phyloP scores from a whole-genome alignment of 1,284 basidiomycete genomes.

The Leccinum ponderosum region DNA sequence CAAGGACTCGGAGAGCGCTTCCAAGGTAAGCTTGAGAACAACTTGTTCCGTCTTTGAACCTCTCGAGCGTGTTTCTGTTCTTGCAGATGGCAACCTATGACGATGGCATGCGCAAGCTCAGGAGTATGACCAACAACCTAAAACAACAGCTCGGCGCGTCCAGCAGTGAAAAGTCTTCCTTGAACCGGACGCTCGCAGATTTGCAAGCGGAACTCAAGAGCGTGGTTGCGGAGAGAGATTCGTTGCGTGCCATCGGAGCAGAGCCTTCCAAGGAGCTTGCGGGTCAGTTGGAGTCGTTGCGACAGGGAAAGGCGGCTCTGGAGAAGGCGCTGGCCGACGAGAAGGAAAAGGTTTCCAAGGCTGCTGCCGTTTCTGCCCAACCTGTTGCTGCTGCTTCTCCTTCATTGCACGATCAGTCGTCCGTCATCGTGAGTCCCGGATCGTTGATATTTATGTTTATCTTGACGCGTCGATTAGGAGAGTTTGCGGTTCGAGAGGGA shows the following conservation, averaged over 20 bases:
- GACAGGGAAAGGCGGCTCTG: slow-evolving; percentile 44
- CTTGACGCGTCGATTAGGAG: slow-evolving; percentile 41
- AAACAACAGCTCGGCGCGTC: slow-evolving; percentile 24
- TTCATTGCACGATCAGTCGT: slow-evolving; percentile 36
- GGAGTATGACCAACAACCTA: too few species aligned
- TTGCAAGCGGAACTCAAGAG: slow-evolving; percentile 36
- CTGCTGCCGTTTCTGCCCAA: slow-evolving; percentile 3
- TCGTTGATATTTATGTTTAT: neutral
- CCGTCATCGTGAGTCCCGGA: slow-evolving; percentile 45
- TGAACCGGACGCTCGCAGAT: slow-evolving; percentile 37
- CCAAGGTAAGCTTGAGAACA: slow-evolving; percentile 31
- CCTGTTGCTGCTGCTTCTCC: slow-evolving; percentile 13
- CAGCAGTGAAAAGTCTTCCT: slow-evolving; percentile 38
- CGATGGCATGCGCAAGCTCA: too few species aligned
- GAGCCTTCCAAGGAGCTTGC: slow-evolving; percentile 32
- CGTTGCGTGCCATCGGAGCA: slow-evolving; percentile 18
- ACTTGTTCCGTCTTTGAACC: neutral
- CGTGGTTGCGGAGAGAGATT: slow-evolving; percentile 36
- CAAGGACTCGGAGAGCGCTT: slow-evolving; percentile 40
- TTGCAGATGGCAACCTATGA: too few species aligned
- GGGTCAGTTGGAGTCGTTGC: slow-evolving; percentile 41
- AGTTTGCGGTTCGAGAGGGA: slow-evolving; percentile 61
- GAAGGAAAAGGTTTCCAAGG: slow-evolving; percentile 38
- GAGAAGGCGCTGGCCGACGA: slow-evolving; percentile 44
- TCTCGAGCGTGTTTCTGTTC: too few species aligned